Conservation (phyloP, 2,329 filamentous ascomycete genomes). For the Cercospora nicotianae region DNA sequence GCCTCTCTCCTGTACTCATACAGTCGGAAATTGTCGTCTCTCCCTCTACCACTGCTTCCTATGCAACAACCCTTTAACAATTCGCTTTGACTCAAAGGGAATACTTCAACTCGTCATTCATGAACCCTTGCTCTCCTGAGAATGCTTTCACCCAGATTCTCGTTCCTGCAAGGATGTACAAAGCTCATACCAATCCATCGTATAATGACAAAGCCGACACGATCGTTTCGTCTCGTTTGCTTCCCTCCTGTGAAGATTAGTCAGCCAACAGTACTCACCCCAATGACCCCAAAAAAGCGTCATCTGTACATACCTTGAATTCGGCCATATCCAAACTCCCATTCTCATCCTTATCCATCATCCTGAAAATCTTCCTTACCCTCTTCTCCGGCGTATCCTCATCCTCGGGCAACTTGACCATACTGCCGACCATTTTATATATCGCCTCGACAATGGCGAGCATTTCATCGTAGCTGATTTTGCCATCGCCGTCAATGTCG, state of each 20-base stretch:
- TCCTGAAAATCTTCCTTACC: constrained; percentile 95
- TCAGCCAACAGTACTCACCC: constrained; percentile 17
- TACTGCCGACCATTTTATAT: constrained; percentile 99
- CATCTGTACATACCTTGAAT: constrained; percentile 63
- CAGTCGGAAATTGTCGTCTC: neutral
- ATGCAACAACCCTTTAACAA: neutral
- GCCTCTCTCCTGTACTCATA: neutral
- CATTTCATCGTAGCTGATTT: constrained; percentile 99
- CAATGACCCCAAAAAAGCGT: too few species aligned
- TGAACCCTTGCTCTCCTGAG: neutral
- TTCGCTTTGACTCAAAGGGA: neutral
- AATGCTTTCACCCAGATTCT: neutral
- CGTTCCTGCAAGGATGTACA: neutral
- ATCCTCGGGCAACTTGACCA: constrained; percentile 98
- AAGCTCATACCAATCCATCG: constrained; percentile 72
- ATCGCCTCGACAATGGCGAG: constrained; percentile 97
- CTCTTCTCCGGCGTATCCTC: constrained; percentile 99
- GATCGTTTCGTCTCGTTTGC: constrained; percentile 97
- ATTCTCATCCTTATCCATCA: constrained; percentile 99
- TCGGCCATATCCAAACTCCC: constrained; percentile 95
- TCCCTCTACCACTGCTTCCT: neutral
- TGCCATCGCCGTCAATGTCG: constrained; percentile 97
- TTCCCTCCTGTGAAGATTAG: constrained; percentile 64
- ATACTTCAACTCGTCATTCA: neutral
- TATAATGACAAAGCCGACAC: constrained; percentile 95